phyloP scores from a whole-genome alignment of 1,139 yeast genomes.

The Zygosaccharomyces pseudobailii region DNA sequence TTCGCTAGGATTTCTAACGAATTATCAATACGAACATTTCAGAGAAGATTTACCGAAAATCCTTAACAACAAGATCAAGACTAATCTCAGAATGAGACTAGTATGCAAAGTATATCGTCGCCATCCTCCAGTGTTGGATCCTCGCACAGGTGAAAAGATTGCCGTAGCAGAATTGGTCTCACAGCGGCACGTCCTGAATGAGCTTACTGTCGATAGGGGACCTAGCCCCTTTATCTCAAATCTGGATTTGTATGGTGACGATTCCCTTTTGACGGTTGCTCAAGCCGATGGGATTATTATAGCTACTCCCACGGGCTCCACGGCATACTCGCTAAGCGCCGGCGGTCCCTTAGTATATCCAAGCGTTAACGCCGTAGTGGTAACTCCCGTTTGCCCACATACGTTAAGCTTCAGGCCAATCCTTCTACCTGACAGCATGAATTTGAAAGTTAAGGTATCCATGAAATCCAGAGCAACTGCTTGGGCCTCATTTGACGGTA shows the following conservation, averaged over 20 bases:
- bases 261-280: constrained; percentile 71
- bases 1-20: constrained; percentile 75
- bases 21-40: constrained; percentile 69
- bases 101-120: constrained; percentile 55
- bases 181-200: constrained; percentile 79
- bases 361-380: constrained; percentile 80
- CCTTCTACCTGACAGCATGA: constrained; percentile 80
- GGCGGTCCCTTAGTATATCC: constrained; percentile 92
- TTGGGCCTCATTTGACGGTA: constrained; percentile 90
- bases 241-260: constrained; percentile 79
- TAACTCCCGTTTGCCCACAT: constrained; percentile 91
- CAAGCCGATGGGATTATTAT: constrained; percentile 88
- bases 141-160: constrained; percentile 21
- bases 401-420: constrained; percentile 85
- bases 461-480: constrained; percentile 64
- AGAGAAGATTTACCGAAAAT: constrained; percentile 51
- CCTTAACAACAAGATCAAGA: constrained; percentile 64
- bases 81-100: constrained; percentile 76
- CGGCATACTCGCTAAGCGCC: constrained; percentile 85
- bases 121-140: constrained; percentile 16
- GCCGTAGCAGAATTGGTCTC: constrained; percentile 56
- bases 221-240: constrained; percentile 84
- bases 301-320: constrained; percentile 90
- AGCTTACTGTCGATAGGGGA: constrained; percentile 80
- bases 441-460: constrained; percentile 70